Percentiles rank a stretch among this genome's conserved stretches.
Conservation (phyloP, 2,329 filamentous ascomycete genomes). For the Nemania sp. region DNA sequence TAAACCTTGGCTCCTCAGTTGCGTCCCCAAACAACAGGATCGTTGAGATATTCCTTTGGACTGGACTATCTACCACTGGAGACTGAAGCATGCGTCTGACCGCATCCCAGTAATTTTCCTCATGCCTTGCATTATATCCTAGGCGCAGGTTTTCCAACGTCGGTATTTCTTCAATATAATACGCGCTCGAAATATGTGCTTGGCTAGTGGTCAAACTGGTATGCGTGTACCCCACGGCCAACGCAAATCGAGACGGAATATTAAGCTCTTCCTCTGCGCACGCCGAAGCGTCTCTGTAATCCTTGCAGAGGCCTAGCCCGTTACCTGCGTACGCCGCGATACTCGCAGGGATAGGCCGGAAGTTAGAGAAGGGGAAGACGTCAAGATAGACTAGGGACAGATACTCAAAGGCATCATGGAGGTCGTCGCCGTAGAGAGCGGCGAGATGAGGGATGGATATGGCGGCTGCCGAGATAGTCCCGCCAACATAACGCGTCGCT, state of each 20-base stretch:
- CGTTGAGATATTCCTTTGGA: conserved; percentile 27
- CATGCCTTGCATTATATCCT: conserved; percentile 18
- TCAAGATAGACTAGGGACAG: conserved; percentile 32
- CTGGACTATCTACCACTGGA: conserved; percentile 21
- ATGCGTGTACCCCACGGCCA: conserved; percentile 31
- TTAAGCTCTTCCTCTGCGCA: conserved; percentile 27
- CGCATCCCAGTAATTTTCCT: conserved; percentile 25
- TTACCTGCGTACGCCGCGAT: conserved; percentile 34
- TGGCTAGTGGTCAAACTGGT: conserved; percentile 34
- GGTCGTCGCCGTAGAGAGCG: conserved; percentile 35
- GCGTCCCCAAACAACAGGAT: conserved; percentile 32
- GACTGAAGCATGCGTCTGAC: conserved; percentile 31
- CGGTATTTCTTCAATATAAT: conserved; percentile 10
- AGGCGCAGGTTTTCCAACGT: conserved; percentile 13
- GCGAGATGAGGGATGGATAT: conserved; percentile 37
- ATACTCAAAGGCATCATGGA: conserved; percentile 36
- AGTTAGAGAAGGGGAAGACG: conserved; percentile 8
- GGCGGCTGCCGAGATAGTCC: conserved; percentile 33
- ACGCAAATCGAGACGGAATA: conserved; percentile 15
- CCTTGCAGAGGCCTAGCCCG: conserved; percentile 31
- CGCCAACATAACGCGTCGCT: conserved; percentile 26
- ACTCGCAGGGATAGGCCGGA: conserved; percentile 12
- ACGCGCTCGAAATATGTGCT: not conserved
- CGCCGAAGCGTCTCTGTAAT: conserved; percentile 30
- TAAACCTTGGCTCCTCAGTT: conserved; percentile 20